Evolutionary conservation across 2,329 filamentous ascomycete genomes (phyloP).

Genomic region (Sclerotinia nivalis): DNA sequence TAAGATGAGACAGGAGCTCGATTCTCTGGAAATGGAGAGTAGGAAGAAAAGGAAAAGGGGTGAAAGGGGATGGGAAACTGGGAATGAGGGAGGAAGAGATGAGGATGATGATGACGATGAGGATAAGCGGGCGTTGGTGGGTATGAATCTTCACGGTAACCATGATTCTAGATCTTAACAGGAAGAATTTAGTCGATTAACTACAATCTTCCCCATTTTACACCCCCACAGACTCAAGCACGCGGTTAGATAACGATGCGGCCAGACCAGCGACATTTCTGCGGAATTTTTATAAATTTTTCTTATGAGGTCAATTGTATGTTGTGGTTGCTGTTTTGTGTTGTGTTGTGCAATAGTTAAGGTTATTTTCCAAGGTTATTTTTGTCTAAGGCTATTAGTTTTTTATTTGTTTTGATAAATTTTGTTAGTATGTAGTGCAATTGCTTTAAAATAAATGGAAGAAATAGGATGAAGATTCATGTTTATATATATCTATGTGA

Average conservation of each 20-base stretch:
- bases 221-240: neutral
- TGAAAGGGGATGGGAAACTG: neutral
- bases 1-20: constrained; percentile 19
- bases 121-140: neutral
- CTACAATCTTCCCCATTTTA: neutral
- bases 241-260: neutral
- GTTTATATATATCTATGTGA: too few species aligned
- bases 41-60: neutral
- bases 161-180: neutral
- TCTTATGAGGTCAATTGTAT: neutral
- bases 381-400: neutral
- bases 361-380: neutral
- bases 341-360: too few species aligned
- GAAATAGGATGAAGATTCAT: too few species aligned
- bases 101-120: neutral
- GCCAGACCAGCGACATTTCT: neutral
- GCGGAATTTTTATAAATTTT: neutral
- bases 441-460: neutral
- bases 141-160: neutral
- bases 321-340: neutral
- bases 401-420: neutral
- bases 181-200: neutral
- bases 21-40: neutral
- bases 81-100: neutral
- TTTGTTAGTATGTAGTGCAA: neutral